Conservation (phyloP, 2,329 filamentous ascomycete species). For the Beauveria varroae region DNA sequence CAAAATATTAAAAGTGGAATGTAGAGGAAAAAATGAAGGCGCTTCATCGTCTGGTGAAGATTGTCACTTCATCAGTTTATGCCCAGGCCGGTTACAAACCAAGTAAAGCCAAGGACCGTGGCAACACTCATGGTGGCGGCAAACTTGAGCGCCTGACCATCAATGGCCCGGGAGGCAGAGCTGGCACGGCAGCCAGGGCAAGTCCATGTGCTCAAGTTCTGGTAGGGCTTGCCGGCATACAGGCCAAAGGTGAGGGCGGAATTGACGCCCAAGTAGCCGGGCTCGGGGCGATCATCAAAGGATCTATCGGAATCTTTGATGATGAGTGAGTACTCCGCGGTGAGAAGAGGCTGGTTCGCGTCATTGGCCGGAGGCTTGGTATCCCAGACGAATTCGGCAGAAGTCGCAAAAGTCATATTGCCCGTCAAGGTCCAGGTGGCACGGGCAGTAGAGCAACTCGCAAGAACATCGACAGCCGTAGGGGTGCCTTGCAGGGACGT, state of each 20-base stretch:
- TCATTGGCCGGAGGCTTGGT: constrained; percentile 42
- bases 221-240: constrained; percentile 46
- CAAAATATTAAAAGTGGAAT: not conserved
- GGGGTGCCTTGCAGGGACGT: constrained; percentile 51
- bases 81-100: constrained; percentile 51
- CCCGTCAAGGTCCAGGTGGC: constrained; percentile 53
- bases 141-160: constrained; percentile 41
- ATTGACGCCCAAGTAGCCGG: constrained; percentile 48
- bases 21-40: not conserved
- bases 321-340: constrained; percentile 52
- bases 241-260: constrained; percentile 48
- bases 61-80: constrained; percentile 21
- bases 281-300: constrained; percentile 40
- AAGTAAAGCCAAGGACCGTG: constrained; percentile 54
- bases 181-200: constrained; percentile 47
- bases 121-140: constrained; percentile 46
- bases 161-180: constrained; percentile 38
- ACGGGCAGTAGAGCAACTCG: constrained; percentile 45
- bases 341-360: constrained; percentile 39
- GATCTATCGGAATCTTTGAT: constrained; percentile 51
- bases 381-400: constrained; percentile 50
- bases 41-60: not conserved
- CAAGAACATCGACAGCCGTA: constrained; percentile 52
- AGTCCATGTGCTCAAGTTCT: constrained; percentile 42
- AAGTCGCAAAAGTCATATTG: constrained; percentile 53